phyloP scores from a whole-genome alignment of 768 basidiomycete species.

The Zangia roseola region DNA sequence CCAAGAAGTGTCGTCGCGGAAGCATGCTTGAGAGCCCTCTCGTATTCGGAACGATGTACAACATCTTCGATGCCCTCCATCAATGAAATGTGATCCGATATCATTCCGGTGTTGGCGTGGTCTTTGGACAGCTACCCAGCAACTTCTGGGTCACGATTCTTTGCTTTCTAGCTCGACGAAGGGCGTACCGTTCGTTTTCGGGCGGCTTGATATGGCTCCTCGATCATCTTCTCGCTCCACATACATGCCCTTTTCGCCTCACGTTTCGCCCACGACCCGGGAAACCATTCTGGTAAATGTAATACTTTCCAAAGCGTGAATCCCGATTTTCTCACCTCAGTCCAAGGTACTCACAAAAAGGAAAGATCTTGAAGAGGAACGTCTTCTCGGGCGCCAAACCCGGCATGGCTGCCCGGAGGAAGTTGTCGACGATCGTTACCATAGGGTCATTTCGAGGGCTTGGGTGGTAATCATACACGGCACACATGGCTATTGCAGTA shows the following conservation, averaged over 20 bases:
- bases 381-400: background rate
- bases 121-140: background rate
- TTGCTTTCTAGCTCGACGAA: background rate
- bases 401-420: background rate
- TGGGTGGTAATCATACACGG: slow-evolving; percentile 4
- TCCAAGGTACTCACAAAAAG: slow-evolving; percentile 6
- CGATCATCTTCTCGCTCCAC: background rate
- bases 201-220: background rate
- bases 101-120: background rate
- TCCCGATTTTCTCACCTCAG: background rate
- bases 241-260: background rate
- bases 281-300: slow-evolving; percentile 19
- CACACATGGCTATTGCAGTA: background rate
- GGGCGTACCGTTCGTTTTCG: background rate
- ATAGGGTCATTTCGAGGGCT: slow-evolving; percentile 3
- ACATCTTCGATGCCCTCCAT: slow-evolving; percentile 5
- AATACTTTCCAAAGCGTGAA: slow-evolving; percentile 10
- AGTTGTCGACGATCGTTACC: background rate
- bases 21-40: background rate
- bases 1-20: slow-evolving; percentile 7
- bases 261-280: slow-evolving; percentile 7
- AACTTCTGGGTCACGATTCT: background rate
- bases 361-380: slow-evolving; percentile 1
- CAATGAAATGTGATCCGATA: slow-evolving; percentile 6
- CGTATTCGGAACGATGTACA: background rate